Conservation (phyloP, 148 eudicot genomes). For the Limonium bicolor region DNA sequence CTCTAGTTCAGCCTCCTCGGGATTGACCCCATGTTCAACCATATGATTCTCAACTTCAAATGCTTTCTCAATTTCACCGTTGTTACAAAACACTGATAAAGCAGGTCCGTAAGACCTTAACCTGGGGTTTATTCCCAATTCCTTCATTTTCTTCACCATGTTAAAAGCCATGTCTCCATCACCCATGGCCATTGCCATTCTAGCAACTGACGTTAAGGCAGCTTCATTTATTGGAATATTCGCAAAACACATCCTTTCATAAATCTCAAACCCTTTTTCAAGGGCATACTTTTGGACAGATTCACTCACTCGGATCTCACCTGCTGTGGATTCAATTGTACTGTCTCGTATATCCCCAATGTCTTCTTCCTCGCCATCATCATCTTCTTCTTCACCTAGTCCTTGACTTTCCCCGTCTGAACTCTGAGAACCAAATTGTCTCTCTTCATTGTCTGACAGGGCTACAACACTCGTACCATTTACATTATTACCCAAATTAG, state of each 20-base stretch:
- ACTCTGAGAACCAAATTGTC: no score
- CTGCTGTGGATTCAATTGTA: slow-evolving; percentile 8
- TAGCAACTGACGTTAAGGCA: slow-evolving; percentile 67
- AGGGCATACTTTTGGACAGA: slow-evolving; percentile 48
- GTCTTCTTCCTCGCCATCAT: slow-evolving; percentile 10
- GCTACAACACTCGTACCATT: no score
- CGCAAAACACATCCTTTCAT: slow-evolving; percentile 41
- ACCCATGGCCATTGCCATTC: slow-evolving; percentile 76
- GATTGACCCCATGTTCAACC: slow-evolving; percentile 62
- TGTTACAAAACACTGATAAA: slow-evolving; percentile 39
- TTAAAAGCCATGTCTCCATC: slow-evolving; percentile 85
- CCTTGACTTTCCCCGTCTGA: background rate
- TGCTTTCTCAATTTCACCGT: slow-evolving; percentile 57
- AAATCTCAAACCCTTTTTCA: slow-evolving; percentile 61
- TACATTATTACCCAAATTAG: background rate
- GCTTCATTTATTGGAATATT: slow-evolving; percentile 77
- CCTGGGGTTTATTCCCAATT: slow-evolving; percentile 52
- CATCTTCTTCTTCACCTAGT: slow-evolving; percentile 5
- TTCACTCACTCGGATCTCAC: slow-evolving; percentile 43
- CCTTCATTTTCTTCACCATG: slow-evolving; percentile 64
- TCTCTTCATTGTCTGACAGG: background rate
- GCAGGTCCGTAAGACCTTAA: slow-evolving; percentile 84
- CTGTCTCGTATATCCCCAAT: slow-evolving; percentile 13
- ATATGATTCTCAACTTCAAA: slow-evolving; percentile 69
- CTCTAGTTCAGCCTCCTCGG: slow-evolving; percentile 80